phyloP scores from a whole-genome alignment of 148 eudicot genomes.

The Amaranthus hypochondriacus region DNA sequence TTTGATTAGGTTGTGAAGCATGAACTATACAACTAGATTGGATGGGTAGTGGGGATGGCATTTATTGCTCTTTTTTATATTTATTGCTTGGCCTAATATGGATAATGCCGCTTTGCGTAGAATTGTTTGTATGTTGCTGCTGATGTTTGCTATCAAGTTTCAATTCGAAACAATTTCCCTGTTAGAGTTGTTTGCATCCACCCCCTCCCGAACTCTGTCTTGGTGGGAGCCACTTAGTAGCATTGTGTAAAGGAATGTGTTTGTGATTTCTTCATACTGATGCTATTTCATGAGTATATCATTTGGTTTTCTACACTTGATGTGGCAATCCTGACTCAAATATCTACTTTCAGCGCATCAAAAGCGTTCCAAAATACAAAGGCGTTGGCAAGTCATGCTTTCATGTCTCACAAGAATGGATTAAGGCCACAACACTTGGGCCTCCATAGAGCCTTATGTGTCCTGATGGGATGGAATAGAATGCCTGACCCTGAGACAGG shows the following conservation, averaged over 20 bases:
- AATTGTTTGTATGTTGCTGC: no score
- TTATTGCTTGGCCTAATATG: no score
- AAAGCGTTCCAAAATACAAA: constrained; percentile 47
- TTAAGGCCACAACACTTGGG: constrained; percentile 51
- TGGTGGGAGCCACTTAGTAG: no score
- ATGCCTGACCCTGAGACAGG: constrained; percentile 25
- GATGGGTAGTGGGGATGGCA: neutral
- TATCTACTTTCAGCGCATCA: constrained; percentile 34
- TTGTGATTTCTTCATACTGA: neutral
- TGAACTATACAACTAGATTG: neutral
- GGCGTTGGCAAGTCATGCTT: constrained; percentile 42
- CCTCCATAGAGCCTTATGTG: constrained; percentile 50
- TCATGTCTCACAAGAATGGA: constrained; percentile 41
- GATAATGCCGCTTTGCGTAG: no score
- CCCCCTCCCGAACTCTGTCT: no score
- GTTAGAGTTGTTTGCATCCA: no score
- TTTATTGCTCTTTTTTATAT: neutral
- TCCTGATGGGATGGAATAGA: constrained; percentile 50
- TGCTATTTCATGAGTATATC: neutral
- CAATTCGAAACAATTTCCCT: no score
- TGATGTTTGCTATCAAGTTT: no score
- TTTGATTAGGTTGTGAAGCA: neutral
- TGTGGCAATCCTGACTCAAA: constrained; percentile 4
- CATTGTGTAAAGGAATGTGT: no score
- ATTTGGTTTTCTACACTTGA: neutral